Base-by-base conservation (phyloP, 306 rosid species). In the Fagus crenata region DNA sequence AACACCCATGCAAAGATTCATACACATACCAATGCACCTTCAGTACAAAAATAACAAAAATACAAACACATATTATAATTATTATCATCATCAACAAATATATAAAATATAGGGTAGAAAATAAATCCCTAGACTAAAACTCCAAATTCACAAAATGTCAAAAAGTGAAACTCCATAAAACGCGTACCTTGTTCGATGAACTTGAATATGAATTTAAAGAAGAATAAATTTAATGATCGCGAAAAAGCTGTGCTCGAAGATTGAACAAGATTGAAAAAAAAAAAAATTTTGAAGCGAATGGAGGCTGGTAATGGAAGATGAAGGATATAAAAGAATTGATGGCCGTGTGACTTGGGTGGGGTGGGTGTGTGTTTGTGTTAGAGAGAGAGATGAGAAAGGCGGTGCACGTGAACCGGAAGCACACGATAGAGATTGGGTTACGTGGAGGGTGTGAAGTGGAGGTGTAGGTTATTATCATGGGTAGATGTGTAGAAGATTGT, bases 311-410 rank as follows among this genome's bases (percentile, higher is more conserved):
- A 13, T 58, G 61, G 53, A 67, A 72, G 61, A 70, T 58, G 46
- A 35, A 63, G 76, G 56, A 53, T 54, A 43, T 35, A 53, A 42
- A 60, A 61, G 65, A 77, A 67, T 70, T 73, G 82, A 81, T 75
- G 78, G 78, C 77, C 82, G 85, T 53, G 85, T 53, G 85, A 77
- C 85, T 81, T 81, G 59, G 81, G 82, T 81, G 82, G 71, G 51
- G 51, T 46, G 51, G 51, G 51, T 46, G 49, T 39, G 4, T 60
- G 67, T 22, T 28, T 2, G 83, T 71, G 71, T 69, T 41, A 32
- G 41, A 11, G 67, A 53, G 60, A 72, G 77, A 32, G 40, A 32
- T 78, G 84, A 75, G 77, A 76, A 76, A 64, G 67, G 79, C 72
- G 78, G 77, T 65, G 71, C 75, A 65, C 6, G 55, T 54, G 74